Base-by-base conservation (phyloP, 345 rosid species). In the Camelina laxa region DNA sequence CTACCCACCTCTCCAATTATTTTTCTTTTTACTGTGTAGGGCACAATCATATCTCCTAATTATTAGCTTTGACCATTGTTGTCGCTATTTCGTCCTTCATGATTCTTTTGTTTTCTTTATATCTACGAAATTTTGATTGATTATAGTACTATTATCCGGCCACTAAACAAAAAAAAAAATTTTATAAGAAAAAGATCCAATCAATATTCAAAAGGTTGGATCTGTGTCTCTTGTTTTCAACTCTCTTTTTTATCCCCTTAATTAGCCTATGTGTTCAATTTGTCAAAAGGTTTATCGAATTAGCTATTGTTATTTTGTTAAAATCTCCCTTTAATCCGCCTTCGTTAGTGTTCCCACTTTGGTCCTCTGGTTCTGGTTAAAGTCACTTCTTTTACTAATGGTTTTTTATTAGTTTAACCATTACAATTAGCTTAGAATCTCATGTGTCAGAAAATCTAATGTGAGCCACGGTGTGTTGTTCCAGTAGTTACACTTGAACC, bases 11-110 rank as follows among this genome's bases (percentile, higher is more conserved):
- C 11, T 59, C 11, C 6, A 63, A 66, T 72, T 71, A 65, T 27
- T 65, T 48, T 58, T 30, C 36, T 49, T 65, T 65, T 58, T 11
- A 77, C 76, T 77, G 48, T 77, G 56, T 59, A 59, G 49, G 31
- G 9, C 57, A 60, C 45, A 78, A 66, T 78, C 64, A 65, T 70
- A 9, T 63, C 20, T 50, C 4, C 30, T 78, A 60, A 78, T 78
- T 60, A 78, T 78, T 70, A 66, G 50, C 69, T 66, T 72, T 72
- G 77, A 60, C 81, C 77, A 78, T 72, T 66, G 74, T 44, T 71
- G 76, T 60, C 74, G 53, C 57, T 65, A 65, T 50, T 42, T 71
- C 16, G 17, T 56, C 22, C 2, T 76, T 45, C 38, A 19, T 60
- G 19, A 27, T 27, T 27, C 19, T 17, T 42, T 41, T 0, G 0